A percentile compares a stretch with the other conserved stretches of the same genome.
These are phyloP conservation scores for Tuber brumale DNA, from an alignment of 495 filamentous ascomycete species.

Conservation along the genomic window DNA sequence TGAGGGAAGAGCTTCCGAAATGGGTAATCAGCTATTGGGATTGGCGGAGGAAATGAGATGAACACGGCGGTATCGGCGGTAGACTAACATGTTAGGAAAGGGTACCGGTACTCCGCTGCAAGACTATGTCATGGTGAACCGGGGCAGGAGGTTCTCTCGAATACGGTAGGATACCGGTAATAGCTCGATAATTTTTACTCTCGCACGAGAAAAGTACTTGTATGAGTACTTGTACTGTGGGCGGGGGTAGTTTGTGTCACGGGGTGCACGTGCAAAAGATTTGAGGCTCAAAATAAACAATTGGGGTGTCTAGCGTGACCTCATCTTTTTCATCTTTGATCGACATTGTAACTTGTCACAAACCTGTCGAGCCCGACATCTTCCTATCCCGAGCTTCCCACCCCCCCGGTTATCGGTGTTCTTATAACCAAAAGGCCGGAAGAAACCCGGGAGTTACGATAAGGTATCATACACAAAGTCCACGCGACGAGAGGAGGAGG, in stretches of 20 bases:
- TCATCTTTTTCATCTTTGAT: not conserved
- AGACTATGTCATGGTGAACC: not conserved
- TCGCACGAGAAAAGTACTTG: too few species aligned
- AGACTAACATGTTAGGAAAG: not conserved
- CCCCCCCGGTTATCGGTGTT: not conserved
- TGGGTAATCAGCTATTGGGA: not conserved
- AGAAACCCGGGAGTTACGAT: not conserved
- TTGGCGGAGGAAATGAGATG: not conserved
- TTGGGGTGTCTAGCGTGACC: not conserved
- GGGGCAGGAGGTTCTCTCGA: too few species aligned
- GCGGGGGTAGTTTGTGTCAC: not conserved
- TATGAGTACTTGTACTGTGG: not conserved
- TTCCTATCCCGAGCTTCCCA: not conserved
- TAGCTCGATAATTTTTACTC: too few species aligned
- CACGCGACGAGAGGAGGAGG: not conserved
- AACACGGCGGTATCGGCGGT: not conserved
- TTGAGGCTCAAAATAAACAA: not conserved
- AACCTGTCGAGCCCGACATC: not conserved
- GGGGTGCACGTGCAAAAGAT: not conserved
- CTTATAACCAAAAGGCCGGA: not conserved
- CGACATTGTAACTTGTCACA: not conserved
- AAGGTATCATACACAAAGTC: not conserved
- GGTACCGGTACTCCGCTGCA: not conserved
- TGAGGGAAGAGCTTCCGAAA: not conserved
- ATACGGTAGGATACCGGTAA: too few species aligned